Base-by-base conservation (phyloP, 352 stramenopile species). In the Pythium monospermum region DNA sequence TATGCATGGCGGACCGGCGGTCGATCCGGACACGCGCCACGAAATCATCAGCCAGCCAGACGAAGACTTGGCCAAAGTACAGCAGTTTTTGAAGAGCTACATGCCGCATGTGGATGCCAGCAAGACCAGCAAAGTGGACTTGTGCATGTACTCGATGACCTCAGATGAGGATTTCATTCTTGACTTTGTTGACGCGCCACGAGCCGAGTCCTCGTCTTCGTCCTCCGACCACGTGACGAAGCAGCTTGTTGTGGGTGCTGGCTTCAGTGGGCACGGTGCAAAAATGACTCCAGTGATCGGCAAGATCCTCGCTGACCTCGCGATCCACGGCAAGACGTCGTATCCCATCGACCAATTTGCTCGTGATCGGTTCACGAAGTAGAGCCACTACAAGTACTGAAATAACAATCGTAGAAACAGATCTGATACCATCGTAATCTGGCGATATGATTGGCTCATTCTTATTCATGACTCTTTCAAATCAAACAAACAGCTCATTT, bases 121-220 rank as follows among this genome's bases (percentile, higher is more conserved):
- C 13, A 43, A 35, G 0, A 60, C 63, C 7, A 71, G 58, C 31
- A 63, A 73, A n/a, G 61, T 73, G 6, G 74, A 83, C 35, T 23
- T 80, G 37, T 95, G 84, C 57, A 84, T 95, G 68, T 93, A 93
- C 62, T 91, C 78, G 27, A 91, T 91, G 76, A 88, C 80, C 4
- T 55, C 59, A 16, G 80, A 95, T 48, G 61, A 64, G 15, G 68
- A 91, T 50, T 95, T 93, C 58, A 68, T 93, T 50, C 53, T 95
- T 18, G 84, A 87, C 53, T 67, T 71, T 39, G 53, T 84, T 21
- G 18, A 53, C 13, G 52, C 46, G 21, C 59, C 64, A 2, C 18
- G 16, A 42, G 36, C 26, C n/a, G 6, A 23, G 11, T 6, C 33
- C 2, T 16, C 37, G 4, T 50, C 26, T 12, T 66, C 35, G 46